A percentile compares a stretch with the other conserved stretches of the same genome.
These are phyloP conservation scores for Moesziomyces globuligerus DNA, from an alignment of 1,284 basidiomycete genomes.

Conservation along the genomic window DNA sequence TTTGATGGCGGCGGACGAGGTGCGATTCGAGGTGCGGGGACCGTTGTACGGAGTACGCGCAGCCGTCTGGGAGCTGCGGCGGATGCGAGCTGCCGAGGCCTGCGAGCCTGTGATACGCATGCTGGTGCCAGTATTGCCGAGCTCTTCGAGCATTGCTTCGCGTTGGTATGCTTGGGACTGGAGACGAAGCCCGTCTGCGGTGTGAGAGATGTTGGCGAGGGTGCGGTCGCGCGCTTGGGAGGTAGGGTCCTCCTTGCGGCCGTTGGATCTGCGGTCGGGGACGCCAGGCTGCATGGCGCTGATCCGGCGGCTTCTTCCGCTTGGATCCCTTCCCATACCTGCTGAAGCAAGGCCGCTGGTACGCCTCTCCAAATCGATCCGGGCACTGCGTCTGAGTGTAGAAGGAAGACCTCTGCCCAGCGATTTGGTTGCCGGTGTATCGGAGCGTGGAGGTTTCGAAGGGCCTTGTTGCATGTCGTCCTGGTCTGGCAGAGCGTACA, in stretches of 20 bases:
- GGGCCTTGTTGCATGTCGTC: slow-evolving; percentile 6
- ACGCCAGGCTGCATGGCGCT: slow-evolving; percentile 43
- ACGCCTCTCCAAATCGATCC: slow-evolving; percentile 36
- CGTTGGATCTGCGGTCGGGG: slow-evolving; percentile 25
- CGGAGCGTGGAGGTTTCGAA: slow-evolving; percentile 7
- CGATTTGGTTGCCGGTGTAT: slow-evolving; percentile 12
- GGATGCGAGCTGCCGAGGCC: slow-evolving; percentile 25
- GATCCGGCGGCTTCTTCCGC: slow-evolving; percentile 45
- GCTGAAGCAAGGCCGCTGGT: slow-evolving; percentile 29
- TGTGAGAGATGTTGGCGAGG: slow-evolving; percentile 44
- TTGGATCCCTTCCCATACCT: slow-evolving; percentile 42
- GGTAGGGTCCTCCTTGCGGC: slow-evolving; percentile 28
- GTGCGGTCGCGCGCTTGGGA: slow-evolving; percentile 38
- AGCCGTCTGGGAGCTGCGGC: slow-evolving; percentile 41
- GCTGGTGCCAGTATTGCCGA: slow-evolving; percentile 22
- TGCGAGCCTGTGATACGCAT: slow-evolving; percentile 25
- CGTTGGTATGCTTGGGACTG: slow-evolving; percentile 35
- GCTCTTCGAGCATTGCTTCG: slow-evolving; percentile 42
- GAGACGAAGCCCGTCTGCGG: slow-evolving; percentile 42
- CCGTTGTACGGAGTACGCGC: slow-evolving; percentile 42
- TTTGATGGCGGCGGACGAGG: slow-evolving; percentile 23
- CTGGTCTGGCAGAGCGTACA: not conserved
- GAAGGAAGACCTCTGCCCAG: slow-evolving; percentile 38
- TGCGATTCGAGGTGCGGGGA: slow-evolving; percentile 30
- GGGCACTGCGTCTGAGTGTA: slow-evolving; percentile 23